Evolutionary conservation across 2,329 filamentous ascomycete species (phyloP).

Genomic region (Pseudogymnoascus sp.): DNA sequence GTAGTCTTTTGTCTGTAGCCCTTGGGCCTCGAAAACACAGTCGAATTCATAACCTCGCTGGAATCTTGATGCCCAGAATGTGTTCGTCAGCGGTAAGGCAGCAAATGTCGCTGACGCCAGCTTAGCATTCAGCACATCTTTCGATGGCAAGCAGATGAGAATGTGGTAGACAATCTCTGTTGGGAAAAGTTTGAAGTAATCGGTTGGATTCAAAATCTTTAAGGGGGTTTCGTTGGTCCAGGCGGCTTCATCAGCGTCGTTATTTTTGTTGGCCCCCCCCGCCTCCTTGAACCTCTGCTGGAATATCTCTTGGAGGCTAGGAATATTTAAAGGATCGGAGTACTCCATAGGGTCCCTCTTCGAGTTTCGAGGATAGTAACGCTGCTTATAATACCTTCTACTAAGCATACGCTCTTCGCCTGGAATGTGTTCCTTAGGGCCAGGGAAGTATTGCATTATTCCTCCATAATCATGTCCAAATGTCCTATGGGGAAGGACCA

Average conservation of each 20-base stretch:
- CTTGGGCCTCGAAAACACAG: neutral
- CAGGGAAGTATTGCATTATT: neutral
- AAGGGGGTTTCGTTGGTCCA: neutral
- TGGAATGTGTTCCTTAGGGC: neutral
- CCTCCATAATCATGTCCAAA: neutral
- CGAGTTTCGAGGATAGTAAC: neutral
- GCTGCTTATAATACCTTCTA: neutral
- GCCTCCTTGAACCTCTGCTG: neutral
- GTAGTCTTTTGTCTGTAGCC: neutral
- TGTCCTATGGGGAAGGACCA: neutral
- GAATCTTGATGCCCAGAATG: neutral
- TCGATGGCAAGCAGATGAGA: neutral
- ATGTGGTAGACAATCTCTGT: neutral
- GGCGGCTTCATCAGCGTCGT: neutral
- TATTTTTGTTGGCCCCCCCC: neutral
- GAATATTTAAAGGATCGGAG: neutral
- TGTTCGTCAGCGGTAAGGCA: neutral
- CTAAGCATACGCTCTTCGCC: neutral
- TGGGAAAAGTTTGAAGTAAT: neutral
- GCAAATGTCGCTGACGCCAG: neutral
- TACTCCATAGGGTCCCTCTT: neutral
- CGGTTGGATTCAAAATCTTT: neutral
- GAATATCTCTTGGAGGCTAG: neutral
- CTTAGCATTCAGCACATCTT: conserved; percentile 2
- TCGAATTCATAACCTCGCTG: neutral